Percentiles rank a stretch among this genome's conserved stretches.
Evolutionary conservation across 2,329 filamentous ascomycete species (phyloP).

Genomic region (Aspergillus sp.): DNA sequence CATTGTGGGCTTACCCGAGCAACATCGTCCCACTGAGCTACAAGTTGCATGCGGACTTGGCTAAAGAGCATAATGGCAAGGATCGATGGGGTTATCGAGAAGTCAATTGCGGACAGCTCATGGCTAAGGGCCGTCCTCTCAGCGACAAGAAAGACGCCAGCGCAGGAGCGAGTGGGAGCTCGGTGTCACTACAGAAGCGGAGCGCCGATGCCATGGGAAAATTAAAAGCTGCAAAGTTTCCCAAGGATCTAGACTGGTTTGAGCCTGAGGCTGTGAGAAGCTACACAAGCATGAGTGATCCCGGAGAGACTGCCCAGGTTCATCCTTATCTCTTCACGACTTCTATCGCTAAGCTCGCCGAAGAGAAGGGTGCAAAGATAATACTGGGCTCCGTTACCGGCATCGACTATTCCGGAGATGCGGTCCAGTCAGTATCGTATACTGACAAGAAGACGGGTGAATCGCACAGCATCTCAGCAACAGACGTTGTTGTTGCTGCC

Average conservation of each 20-base stretch:
- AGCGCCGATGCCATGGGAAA: conserved; percentile 53
- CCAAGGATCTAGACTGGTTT: conserved; percentile 82
- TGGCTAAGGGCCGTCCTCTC: conserved; percentile 51
- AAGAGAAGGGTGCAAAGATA: conserved; percentile 68
- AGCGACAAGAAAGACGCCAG: conserved; percentile 34
- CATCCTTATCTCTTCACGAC: conserved; percentile 91
- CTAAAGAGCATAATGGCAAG: conserved; percentile 77
- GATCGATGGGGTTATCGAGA: conserved; percentile 83
- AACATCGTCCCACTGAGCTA: conserved; percentile 85
- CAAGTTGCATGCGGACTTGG: conserved; percentile 76
- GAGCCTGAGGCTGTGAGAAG: conserved; percentile 63
- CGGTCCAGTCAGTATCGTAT: conserved; percentile 66
- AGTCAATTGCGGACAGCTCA: conserved; percentile 70
- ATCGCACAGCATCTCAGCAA: conserved; percentile 56
- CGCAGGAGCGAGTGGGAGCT: conserved; percentile 30
- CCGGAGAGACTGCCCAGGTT: conserved; percentile 83
- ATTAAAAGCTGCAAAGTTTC: conserved; percentile 63
- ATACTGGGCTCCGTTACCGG: conserved; percentile 67
- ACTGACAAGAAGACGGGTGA: conserved; percentile 53
- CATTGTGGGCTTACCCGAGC: conserved; percentile 85
- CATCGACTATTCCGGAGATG: conserved; percentile 59
- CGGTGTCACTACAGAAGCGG: conserved; percentile 59
- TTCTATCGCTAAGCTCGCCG: conserved; percentile 74
- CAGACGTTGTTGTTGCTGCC: conserved; percentile 61
- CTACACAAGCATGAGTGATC: conserved; percentile 83